These are phyloP conservation scores for Nicotiana obtusifolia DNA, from an alignment of 257 asterid genomes.

Conservation along the genomic window DNA sequence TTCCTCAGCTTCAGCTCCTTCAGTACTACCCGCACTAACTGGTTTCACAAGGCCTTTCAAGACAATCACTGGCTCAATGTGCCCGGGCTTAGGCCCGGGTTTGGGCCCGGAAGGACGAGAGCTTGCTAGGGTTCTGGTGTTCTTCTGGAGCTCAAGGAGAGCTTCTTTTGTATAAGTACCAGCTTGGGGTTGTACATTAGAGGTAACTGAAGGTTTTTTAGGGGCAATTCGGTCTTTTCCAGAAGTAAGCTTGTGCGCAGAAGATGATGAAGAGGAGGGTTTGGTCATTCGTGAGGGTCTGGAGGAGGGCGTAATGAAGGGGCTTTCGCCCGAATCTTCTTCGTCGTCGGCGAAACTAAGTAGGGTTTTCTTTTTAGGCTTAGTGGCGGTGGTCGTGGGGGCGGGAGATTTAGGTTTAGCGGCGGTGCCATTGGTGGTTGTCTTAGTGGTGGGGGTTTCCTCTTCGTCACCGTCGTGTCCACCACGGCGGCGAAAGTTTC, in stretches of 20 bases:
- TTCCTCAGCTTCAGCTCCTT: constrained; percentile 22
- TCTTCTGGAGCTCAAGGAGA: constrained; percentile 91
- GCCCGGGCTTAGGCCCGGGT: constrained; percentile 36
- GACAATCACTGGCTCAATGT: constrained; percentile 38
- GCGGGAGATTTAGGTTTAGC: constrained; percentile 30
- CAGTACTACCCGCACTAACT: not conserved
- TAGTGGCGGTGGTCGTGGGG: constrained; percentile 32
- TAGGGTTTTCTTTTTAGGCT: constrained; percentile 63
- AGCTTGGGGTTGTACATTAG: constrained; percentile 93
- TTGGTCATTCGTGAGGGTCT: constrained; percentile 37
- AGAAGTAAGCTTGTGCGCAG: constrained; percentile 57
- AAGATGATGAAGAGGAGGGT: constrained; percentile 45
- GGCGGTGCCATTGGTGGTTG: constrained; percentile 22
- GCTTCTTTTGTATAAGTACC: constrained; percentile 90
- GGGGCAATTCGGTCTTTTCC: constrained; percentile 50
- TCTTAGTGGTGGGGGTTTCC: constrained; percentile 11
- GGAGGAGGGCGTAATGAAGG: constrained; percentile 45
- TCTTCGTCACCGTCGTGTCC: constrained; percentile 57
- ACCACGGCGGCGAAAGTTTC: constrained; percentile 84
- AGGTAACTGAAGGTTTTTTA: constrained; percentile 48
- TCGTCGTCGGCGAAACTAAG: constrained; percentile 88
- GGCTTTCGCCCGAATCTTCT: constrained; percentile 35
- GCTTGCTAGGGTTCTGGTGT: constrained; percentile 66
- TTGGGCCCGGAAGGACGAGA: constrained; percentile 42
- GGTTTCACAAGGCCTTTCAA: constrained; percentile 83